Base-by-base conservation (phyloP, 768 basidiomycete species). In the Macrolepiota fuliginosa region DNA sequence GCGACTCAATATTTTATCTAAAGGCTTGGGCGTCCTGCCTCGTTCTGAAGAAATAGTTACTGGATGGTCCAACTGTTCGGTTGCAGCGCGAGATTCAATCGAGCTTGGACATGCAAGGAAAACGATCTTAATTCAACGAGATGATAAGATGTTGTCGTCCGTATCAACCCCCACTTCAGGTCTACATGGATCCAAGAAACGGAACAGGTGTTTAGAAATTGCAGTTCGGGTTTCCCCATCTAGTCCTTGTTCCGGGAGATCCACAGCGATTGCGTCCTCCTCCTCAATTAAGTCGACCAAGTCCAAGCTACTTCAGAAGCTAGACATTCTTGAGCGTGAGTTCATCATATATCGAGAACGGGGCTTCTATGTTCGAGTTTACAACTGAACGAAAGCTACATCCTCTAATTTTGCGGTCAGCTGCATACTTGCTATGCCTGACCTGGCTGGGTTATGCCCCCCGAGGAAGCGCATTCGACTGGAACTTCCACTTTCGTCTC, bases 1-100 rank as follows among this genome's bases (percentile, higher is more conserved):
- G 64, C 80, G 83, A 27, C 77, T 90, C 36, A 74, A 85, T 63
- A 72, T 88, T 61, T 68, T 84, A 11, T 75, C 81, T 1, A 76
- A 77, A 62, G 77, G 79, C 3, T 68, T 81, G n/a, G 52, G 51
- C 19, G 59, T 32, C 3, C 27, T 11, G 19, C 59, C 53, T 46
- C 51, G 59, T 9, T 62, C 68, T 17, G 53, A 65, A 13, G 66
- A 64, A 19, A 62, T 45, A 39, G 25, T 60, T 25, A 42, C 62
- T 3, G 62, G 63, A 42, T 63, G 35, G 17, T 42, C 50, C 11
- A 29, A 52, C 7, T 7, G 7, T 5, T 19, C 42, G 2, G 2
- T 37, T 4, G 32, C 15, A 12, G 32, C 52, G 29, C 42, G 51
- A 2, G 22, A 32, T 32, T 53, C 59, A 32, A 73, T 78, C 45